Evolutionary conservation across 306 rosid genomes (phyloP), one percentile per base, ranked within the genome.

Genomic region (Carpinus fangiana): DNA sequence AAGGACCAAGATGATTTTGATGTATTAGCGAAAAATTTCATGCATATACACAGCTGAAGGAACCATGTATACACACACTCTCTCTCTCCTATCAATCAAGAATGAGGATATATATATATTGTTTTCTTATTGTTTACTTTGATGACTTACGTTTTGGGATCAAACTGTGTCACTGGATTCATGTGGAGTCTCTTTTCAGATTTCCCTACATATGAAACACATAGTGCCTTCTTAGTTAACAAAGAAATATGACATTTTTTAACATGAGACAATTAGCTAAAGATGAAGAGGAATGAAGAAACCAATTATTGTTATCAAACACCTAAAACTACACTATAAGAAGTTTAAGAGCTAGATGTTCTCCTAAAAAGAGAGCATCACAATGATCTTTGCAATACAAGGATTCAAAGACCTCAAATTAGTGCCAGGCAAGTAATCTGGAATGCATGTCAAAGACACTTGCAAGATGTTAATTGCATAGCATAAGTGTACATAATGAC

Each of bases 1-100:
- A 61, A 28, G 68, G 68, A 28, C 68, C 68, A 61, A 61, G 38
- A 61, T 61, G 41, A 61, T 28, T 53, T 53, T 53, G 10, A 53
- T 17, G 5, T 4, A 4, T 53, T 1, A 53, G 20, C 17, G 9
- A 18, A 17, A 53, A 53, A 4, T 53, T 53, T 18, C 21, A 53
- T 18, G 59, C 7, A 5, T 14, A 8, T 53, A 4, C 9, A 16
- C 20, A 53, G 57, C 7, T 53, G 57, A 53, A 53, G 18, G 57
- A 53, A 53, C n/a, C 7, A 12, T 53, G 21, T 0, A 17, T 13
- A 18, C 21, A 6, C 59, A 4, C 59, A 0, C 59, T 53, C 12
- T 4, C 53, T 48, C n/a, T 53, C 59, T 53, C 59, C 20, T 53
- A 14, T 53, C n/a, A 53, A 53, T 53, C 21, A 53, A 53, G 57